phyloP scores from a whole-genome alignment of 2,329 filamentous ascomycete species.

The Colletotrichum nymphaeae region DNA sequence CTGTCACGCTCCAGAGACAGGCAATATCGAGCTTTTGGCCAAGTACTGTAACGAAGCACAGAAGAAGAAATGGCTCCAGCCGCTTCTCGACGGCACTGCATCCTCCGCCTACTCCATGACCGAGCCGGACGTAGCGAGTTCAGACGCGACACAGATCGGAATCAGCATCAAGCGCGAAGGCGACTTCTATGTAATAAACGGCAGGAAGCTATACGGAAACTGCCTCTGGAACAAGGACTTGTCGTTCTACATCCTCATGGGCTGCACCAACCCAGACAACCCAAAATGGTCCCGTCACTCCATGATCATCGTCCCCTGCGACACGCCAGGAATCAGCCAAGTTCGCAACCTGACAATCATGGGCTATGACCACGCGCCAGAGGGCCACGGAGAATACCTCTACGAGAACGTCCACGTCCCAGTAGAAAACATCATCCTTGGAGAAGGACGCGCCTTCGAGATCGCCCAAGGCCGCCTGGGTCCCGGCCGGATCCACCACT shows the following conservation, averaged over 20 bases:
- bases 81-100: conserved; percentile 85
- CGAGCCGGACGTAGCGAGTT: conserved; percentile 87
- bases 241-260: conserved; percentile 95
- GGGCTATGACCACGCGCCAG: conserved; percentile 87
- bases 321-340: conserved; percentile 87
- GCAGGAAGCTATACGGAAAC: conserved; percentile 55
- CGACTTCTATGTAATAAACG: conserved; percentile 90
- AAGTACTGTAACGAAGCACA: conserved; percentile 89
- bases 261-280: conserved; percentile 84
- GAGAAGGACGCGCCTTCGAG: background rate
- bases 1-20: conserved; percentile 90
- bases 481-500: background rate
- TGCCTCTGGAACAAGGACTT: conserved; percentile 36
- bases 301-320: conserved; percentile 86
- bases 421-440: background rate
- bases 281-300: conserved; percentile 89
- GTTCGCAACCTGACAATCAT: conserved; percentile 94
- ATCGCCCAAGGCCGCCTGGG: background rate
- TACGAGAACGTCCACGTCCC: background rate
- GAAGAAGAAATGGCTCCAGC: conserved; percentile 85
- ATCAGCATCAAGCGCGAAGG: conserved; percentile 86
- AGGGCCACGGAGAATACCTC: background rate
- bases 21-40: conserved; percentile 94
- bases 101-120: conserved; percentile 95
- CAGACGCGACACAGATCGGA: conserved; percentile 93